Conservation (phyloP, 108 stramenopile species). For the Fragilaria radians region DNA sequence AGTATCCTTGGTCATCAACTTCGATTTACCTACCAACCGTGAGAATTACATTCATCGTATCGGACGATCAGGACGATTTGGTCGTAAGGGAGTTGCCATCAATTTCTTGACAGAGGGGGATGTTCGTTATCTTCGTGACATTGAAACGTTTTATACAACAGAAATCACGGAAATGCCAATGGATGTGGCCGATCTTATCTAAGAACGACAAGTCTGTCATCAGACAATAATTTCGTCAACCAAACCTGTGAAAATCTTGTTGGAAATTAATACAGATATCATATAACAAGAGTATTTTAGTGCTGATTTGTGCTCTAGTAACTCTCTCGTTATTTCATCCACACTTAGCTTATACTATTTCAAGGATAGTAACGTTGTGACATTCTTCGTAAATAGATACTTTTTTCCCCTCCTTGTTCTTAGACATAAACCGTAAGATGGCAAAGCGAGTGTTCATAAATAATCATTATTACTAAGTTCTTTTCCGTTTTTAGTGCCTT, state of each 20-base stretch:
- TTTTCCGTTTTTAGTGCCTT: no score
- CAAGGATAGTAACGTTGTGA: no score
- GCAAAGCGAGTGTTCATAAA: no score
- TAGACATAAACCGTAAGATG: no score
- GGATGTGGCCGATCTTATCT: constrained; percentile 91
- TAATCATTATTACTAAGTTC: no score
- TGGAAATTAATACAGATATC: neutral
- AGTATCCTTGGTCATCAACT: constrained; percentile 99
- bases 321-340: no score
- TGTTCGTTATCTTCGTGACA: constrained; percentile 98
- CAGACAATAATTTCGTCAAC: neutral
- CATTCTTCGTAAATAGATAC: no score
- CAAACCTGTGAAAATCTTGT: neutral
- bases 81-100: constrained; percentile 99
- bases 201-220: no score
- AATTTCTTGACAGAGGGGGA: constrained; percentile 98
- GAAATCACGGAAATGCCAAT: constrained; percentile 98
- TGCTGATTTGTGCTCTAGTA: no score
- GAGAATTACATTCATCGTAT: constrained; percentile 99
- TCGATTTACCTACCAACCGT: constrained; percentile 99
- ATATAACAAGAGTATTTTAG: neutral
- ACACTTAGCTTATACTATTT: no score
- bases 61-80: constrained; percentile 98
- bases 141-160: constrained; percentile 99
- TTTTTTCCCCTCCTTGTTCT: no score